Evolutionary conservation across 225 moss, liverwort and hornwort species (phyloP), one percentile per base, ranked within the genome.

Genomic region (Marchantia paleacea): DNA sequence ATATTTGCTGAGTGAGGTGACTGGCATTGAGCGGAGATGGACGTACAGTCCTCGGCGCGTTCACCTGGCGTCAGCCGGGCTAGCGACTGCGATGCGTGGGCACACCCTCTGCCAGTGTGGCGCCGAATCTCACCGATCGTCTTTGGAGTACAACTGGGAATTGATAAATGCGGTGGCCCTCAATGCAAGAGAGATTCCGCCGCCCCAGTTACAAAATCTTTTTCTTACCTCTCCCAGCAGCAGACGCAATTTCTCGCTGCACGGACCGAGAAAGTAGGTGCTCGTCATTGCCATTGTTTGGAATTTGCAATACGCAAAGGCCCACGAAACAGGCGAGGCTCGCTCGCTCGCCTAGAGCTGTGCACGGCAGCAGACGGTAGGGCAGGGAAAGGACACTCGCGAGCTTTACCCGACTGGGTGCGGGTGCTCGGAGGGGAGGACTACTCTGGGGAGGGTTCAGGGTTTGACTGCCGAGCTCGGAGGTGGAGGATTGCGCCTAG

Each of bases 141-240:
- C 11, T 29, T 31, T 3, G 2, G 30, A 12, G 30, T 68, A 68
- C 29, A 68, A 68, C 22, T 13, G 30, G 30, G 68, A 25, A 8
- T 28, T 68, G 68, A 68, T 68, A 68, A 68, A 68, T 68, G 68
- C 30, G 30, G 25, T 25, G 29, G 68, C 62, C 62, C 28, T n/a
- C 2, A 31, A 30, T 12, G 31, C 8, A 29, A 31, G 3, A 68
- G 15, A 31, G 68, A 9, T 19, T 68, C 68, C 30, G 6, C 15
- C 6, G 12, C 5, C 14, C 6, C 29, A 29, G n/a, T 62, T 24
- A 62, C 9, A 24, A 22, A 24, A n/a, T 22, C 7, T 18, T 62
- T 62, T 62, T 16, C n/a, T 62, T 8, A 7, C 62, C 30, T 68
- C 68, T 68, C 31, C 4, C 10, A 13, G 26, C 24, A 10, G 14